phyloP scores from a whole-genome alignment of 2,329 filamentous ascomycete genomes.

The Xylariales sp. region DNA sequence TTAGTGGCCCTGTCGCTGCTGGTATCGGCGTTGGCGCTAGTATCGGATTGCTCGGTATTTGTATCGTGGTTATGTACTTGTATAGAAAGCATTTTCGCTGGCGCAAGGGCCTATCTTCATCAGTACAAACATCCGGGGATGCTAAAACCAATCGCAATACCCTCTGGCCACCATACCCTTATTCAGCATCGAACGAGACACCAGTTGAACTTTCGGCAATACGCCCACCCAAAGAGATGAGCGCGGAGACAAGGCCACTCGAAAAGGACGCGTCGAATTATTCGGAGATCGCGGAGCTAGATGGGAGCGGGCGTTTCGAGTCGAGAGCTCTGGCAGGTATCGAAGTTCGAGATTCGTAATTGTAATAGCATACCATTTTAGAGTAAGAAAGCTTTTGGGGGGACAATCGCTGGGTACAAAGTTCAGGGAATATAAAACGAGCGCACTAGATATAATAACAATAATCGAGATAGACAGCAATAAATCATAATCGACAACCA shows the following conservation, averaged over 20 bases:
- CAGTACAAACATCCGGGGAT: not conserved
- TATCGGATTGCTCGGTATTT: conserved; percentile 25
- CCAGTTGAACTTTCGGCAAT: conserved; percentile 25
- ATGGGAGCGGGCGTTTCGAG: conserved; percentile 1
- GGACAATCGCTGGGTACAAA: not conserved
- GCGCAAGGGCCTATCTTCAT: not conserved
- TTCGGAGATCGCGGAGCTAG: conserved; percentile 13
- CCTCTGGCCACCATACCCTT: conserved; percentile 21
- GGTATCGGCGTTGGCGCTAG: conserved; percentile 21
- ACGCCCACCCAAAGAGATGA: conserved; percentile 21
- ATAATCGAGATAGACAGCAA: not conserved
- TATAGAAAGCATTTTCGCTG: conserved; percentile 14
- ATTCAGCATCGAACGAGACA: conserved; percentile 26
- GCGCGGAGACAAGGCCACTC: not conserved
- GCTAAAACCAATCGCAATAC: not conserved
- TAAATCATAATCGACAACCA: no score
- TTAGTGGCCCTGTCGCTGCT: conserved; percentile 28
- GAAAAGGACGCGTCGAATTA: conserved; percentile 22
- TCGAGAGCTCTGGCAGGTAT: not conserved
- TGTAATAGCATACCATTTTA: not conserved
- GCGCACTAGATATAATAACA: not conserved
- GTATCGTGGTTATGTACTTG: conserved; percentile 9
- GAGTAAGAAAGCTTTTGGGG: not conserved
- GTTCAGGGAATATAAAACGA: not conserved
- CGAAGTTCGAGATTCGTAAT: not conserved